Conservation (phyloP, 345 rosid species). For the Ceriops zippeliana region DNA sequence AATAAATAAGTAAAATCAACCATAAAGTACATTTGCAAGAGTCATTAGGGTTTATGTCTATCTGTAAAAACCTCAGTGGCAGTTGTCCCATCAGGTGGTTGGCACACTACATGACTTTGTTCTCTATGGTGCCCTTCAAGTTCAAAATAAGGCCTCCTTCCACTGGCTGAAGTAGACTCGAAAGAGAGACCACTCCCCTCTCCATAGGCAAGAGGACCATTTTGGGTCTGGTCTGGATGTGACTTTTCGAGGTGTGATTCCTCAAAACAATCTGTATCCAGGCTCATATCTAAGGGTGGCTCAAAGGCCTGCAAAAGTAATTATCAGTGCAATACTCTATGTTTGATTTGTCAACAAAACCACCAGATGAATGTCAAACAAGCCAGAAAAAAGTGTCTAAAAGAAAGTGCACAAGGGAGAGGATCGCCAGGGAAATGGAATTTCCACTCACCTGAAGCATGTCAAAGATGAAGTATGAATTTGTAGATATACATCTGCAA, state of each 20-base stretch:
- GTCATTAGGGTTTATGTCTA: conserved; percentile 5
- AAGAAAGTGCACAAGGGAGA: neutral
- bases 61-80: conserved; percentile 32
- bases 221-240: conserved; percentile 19
- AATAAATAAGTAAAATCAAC: conserved; percentile 18
- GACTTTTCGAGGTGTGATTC: conserved; percentile 37
- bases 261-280: conserved; percentile 49
- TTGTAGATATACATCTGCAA: conserved; percentile 79
- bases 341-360: conserved; percentile 2
- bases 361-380: neutral
- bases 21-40: neutral
- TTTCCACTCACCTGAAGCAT: conserved; percentile 74
- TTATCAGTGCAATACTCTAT: conserved; percentile 13
- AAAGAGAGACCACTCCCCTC: conserved; percentile 41
- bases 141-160: conserved; percentile 33
- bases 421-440: neutral
- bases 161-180: conserved; percentile 40
- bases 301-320: conserved; percentile 81
- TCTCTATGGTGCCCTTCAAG: conserved; percentile 24
- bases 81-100: conserved; percentile 22
- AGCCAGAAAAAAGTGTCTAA: neutral
- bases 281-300: conserved; percentile 92
- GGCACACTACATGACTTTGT: conserved; percentile 23
- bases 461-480: conserved; percentile 70
- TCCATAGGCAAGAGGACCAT: conserved; percentile 40